Percentiles rank a stretch among this genome's conserved stretches.
phyloP scores from a whole-genome alignment of 2,329 filamentous ascomycete species.

The Phymatotrichopsis omnivora region DNA sequence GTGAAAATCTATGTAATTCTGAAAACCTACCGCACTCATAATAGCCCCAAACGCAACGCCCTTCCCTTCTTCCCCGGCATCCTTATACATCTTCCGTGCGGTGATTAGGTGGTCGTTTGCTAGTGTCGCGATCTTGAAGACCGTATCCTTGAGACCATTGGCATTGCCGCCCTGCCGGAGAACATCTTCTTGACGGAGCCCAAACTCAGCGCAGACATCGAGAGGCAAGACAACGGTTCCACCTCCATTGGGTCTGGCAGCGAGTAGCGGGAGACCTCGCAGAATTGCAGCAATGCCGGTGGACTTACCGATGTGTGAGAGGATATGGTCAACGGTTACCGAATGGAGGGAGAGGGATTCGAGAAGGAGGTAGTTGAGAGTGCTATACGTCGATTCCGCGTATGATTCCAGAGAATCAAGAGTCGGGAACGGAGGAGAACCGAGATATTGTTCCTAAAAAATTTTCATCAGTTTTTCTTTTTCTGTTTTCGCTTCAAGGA shows the following conservation, averaged over 20 bases:
- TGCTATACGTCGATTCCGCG: conserved; percentile 90
- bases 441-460: conserved; percentile 24
- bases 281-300: conserved; percentile 77
- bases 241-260: conserved; percentile 52
- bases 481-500: neutral
- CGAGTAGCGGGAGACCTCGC: conserved; percentile 80
- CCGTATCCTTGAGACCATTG: conserved; percentile 54
- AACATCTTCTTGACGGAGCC: conserved; percentile 79
- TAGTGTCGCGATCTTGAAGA: conserved; percentile 84
- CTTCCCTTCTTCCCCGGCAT: conserved; percentile 66
- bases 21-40: conserved; percentile 41
- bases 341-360: conserved; percentile 69
- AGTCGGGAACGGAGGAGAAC: conserved; percentile 53
- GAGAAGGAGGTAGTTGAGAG: conserved; percentile 77
- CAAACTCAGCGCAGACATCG: conserved; percentile 75
- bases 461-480: neutral
- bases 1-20: conserved; percentile 39
- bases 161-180: conserved; percentile 54
- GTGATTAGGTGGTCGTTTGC: conserved; percentile 96
- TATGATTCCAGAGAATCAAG: conserved; percentile 72
- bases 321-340: conserved; percentile 80
- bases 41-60: conserved; percentile 42
- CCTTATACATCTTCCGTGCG: conserved; percentile 79
- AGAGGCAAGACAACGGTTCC: conserved; percentile 65
- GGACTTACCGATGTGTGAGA: conserved; percentile 90